These are phyloP conservation scores for Microbotryomycetes sp. DNA, from an alignment of 1,284 basidiomycete species.

Conservation along the genomic window DNA sequence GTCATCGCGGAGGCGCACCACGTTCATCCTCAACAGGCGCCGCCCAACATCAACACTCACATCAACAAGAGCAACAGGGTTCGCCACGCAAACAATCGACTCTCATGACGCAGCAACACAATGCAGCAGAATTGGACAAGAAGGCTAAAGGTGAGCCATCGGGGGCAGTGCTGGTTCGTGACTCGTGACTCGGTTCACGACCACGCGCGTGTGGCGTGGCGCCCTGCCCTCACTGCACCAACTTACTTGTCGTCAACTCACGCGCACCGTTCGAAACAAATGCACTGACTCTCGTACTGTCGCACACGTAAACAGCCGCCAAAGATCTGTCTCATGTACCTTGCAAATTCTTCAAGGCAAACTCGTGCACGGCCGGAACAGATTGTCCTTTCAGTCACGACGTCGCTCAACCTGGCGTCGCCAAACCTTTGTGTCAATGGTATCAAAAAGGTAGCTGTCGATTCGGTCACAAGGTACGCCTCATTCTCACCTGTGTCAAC, in stretches of 20 bases:
- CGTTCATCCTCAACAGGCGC: too few species aligned
- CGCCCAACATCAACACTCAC: too few species aligned
- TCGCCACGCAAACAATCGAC: too few species aligned
- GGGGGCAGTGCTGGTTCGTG: too few species aligned
- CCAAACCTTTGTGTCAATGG: conserved; percentile 89
- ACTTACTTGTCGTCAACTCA: too few species aligned
- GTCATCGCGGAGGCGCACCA: too few species aligned
- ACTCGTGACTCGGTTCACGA: too few species aligned
- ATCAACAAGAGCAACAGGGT: too few species aligned
- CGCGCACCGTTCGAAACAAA: not conserved
- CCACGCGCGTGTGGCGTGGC: not conserved
- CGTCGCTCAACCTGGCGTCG: conserved; percentile 41
- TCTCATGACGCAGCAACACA: too few species aligned
- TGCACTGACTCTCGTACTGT: not conserved
- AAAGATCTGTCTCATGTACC: conserved; percentile 94
- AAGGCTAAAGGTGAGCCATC: too few species aligned
- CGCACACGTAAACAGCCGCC: conserved; percentile 45
- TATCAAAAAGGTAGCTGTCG: conserved; percentile 84
- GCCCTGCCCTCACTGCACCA: not conserved
- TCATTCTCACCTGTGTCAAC: not conserved
- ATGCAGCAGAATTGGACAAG: too few species aligned
- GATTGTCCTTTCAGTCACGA: conserved; percentile 90
- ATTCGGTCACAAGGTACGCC: conserved; percentile 80
- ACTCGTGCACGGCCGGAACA: conserved; percentile 63
- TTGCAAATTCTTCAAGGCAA: conserved; percentile 94